Evolutionary conservation across 306 rosid species (phyloP).

Genomic region (Cucurbita argyrosperma): DNA sequence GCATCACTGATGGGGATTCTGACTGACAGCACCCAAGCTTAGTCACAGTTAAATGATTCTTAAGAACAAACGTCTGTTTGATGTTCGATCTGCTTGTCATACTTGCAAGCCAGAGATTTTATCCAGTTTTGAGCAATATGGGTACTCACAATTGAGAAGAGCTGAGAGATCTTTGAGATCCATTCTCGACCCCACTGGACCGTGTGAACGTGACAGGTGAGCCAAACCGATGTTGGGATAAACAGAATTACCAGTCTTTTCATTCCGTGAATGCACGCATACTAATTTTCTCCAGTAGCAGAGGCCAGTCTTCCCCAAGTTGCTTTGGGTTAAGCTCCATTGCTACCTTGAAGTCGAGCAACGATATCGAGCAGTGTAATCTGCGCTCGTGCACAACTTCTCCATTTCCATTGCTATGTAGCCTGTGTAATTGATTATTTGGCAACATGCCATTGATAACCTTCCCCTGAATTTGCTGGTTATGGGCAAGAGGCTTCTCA

Average conservation of each 20-base stretch:
- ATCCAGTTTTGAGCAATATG: not conserved
- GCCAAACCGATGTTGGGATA: conserved; percentile 30
- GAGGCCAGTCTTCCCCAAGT: conserved; percentile 97
- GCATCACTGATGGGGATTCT: not conserved
- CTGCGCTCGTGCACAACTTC: conserved; percentile 37
- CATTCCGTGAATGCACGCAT: conserved; percentile 70
- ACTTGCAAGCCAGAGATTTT: not conserved
- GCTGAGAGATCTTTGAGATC: conserved; percentile 5
- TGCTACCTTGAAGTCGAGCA: conserved; percentile 90
- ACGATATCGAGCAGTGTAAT: conserved; percentile 37
- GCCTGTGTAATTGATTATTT: conserved; percentile 46
- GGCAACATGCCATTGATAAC: conserved; percentile 66
- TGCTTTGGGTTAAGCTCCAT: conserved; percentile 92
- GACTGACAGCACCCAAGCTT: not conserved
- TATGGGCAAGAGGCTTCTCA: conserved; percentile 31
- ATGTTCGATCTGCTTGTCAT: not conserved
- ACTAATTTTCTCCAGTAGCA: conserved; percentile 72
- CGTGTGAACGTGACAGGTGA: conserved; percentile 36
- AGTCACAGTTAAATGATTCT: not conserved
- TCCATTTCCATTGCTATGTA: conserved; percentile 19
- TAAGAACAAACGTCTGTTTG: not conserved
- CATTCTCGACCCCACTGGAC: conserved; percentile 29
- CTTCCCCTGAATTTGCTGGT: conserved; percentile 67
- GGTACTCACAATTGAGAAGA: not conserved
- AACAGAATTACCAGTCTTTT: conserved; percentile 19